phyloP scores from a whole-genome alignment of 208 protist genomes.

The Kentomonas sorsogonicus region DNA sequence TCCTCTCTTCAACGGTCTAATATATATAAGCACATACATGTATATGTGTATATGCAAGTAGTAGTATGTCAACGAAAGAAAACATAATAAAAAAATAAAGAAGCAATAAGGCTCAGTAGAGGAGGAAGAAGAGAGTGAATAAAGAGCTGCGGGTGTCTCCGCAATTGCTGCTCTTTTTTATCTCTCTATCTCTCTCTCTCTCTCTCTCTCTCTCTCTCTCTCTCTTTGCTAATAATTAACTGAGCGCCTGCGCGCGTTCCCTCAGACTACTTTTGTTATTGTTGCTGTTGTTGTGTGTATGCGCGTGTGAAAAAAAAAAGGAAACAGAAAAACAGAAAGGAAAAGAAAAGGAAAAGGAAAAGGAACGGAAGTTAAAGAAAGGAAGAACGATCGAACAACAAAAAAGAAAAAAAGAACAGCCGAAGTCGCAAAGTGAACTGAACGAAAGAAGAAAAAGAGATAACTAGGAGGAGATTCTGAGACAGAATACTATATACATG shows the following conservation, averaged over 20 bases:
- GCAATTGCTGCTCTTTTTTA: background rate
- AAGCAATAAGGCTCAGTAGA: conserved; percentile 7
- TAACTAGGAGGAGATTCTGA: no score
- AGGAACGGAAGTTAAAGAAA: background rate
- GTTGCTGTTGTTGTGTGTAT: conserved; percentile 6
- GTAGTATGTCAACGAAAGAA: background rate
- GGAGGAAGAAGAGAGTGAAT: conserved; percentile 2
- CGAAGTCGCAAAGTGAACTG: no score
- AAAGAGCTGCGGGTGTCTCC: background rate
- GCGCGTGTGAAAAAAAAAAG: background rate
- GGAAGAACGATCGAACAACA: background rate
- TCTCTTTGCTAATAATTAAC: background rate
- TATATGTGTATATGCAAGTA: background rate
- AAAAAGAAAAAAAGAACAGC: conserved; percentile 8
- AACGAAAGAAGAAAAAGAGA: background rate
- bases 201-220: background rate
- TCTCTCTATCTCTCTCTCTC: background rate
- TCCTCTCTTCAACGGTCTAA: background rate
- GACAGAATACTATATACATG: no score
- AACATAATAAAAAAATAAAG: conserved; percentile 7
- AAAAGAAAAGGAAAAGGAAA: background rate
- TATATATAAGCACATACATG: background rate
- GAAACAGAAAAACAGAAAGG: background rate
- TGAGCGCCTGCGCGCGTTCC: background rate
- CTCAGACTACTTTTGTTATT: background rate